Conservation (phyloP, 345 rosid species). For the Syzygium jambos region DNA sequence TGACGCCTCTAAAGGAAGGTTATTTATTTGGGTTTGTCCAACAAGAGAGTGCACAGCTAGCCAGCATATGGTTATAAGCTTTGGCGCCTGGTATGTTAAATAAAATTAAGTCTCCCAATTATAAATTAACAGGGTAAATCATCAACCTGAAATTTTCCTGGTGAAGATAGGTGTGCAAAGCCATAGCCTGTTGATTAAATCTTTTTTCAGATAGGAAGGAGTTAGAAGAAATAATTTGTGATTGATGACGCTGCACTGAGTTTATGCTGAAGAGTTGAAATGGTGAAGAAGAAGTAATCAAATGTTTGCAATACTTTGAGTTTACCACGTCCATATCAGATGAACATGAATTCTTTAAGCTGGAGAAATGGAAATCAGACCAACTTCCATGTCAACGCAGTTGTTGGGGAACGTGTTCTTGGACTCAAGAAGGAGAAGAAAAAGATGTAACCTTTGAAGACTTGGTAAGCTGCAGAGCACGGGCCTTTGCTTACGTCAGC, state of each 20-base stretch:
- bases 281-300: not conserved
- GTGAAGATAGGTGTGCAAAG: not conserved
- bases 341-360: not conserved
- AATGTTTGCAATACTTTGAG: not conserved
- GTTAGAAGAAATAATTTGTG: not conserved
- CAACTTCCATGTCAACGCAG: not conserved
- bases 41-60: not conserved
- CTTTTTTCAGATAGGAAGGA: not conserved
- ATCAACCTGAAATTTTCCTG: not conserved
- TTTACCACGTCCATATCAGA: not conserved
- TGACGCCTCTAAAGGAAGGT: not conserved
- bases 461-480: not conserved
- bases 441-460: not conserved
- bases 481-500: slow-evolving; percentile 1
- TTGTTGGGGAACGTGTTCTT: not conserved
- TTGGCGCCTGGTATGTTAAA: not conserved
- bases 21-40: not conserved
- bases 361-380: not conserved
- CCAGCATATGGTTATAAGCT: not conserved
- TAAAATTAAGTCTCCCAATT: not conserved
- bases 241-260: not conserved
- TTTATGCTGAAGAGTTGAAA: not conserved
- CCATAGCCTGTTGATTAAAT: not conserved
- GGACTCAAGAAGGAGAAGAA: not conserved
- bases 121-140: not conserved